Conservation (phyloP, 2,329 filamentous ascomycete species). For the Didymella glomerata region DNA sequence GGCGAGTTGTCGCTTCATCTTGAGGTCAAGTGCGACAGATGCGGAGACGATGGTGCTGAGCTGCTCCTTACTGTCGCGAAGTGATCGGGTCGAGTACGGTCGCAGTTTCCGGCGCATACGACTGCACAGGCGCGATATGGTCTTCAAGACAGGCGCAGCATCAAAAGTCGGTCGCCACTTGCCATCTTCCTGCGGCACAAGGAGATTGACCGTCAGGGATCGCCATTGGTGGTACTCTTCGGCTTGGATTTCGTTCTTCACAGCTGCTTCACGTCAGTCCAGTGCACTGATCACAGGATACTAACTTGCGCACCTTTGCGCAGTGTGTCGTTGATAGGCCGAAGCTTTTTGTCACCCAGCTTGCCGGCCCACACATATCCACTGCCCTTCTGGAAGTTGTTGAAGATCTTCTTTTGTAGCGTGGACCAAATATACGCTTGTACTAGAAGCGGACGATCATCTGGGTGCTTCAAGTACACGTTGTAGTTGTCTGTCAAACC, state of each 20-base stretch:
- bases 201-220: conserved; percentile 46
- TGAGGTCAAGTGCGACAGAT: conserved; percentile 48
- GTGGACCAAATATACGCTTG: conserved; percentile 49
- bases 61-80: conserved; percentile 44
- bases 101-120: conserved; percentile 43
- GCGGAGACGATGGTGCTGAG: conserved; percentile 48
- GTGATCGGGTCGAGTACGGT: conserved; percentile 43
- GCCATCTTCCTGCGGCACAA: conserved; percentile 49
- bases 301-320: conserved; percentile 40
- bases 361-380: conserved; percentile 51
- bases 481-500: conserved; percentile 47
- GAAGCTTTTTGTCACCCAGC: conserved; percentile 48
- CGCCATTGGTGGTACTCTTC: conserved; percentile 51
- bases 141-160: conserved; percentile 45
- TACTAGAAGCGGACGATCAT: conserved; percentile 47
- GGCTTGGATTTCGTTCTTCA: conserved; percentile 48
- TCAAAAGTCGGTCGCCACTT: conserved; percentile 50
- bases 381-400: conserved; percentile 46
- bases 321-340: conserved; percentile 48
- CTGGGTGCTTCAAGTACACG: conserved; percentile 43
- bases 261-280: conserved; percentile 37
- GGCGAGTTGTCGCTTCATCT: conserved; percentile 49
- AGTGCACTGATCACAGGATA: conserved; percentile 1
- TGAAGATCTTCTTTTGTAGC: conserved; percentile 50
- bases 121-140: conserved; percentile 44